Evolutionary conservation across 2,329 filamentous ascomycete species (phyloP).

Genomic region (Colletotrichum lentis): DNA sequence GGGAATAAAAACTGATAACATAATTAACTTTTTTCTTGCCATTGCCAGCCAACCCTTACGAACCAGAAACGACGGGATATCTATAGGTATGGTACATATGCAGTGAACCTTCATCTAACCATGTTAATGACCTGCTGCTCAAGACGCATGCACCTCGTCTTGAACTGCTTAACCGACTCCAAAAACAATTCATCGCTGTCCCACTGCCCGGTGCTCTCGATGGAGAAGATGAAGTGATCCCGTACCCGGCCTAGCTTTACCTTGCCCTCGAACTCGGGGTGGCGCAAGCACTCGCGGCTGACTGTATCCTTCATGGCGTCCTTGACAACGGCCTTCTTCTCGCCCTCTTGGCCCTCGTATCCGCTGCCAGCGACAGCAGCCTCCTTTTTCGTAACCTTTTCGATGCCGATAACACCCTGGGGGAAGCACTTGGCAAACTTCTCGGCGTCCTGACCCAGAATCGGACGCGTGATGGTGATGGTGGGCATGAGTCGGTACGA

Average conservation of each 20-base stretch:
- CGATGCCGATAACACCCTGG: conserved; percentile 82
- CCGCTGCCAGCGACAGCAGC: conserved; percentile 66
- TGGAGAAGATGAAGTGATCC: conserved; percentile 96
- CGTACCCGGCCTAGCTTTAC: conserved; percentile 89
- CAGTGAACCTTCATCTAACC: conserved; percentile 54
- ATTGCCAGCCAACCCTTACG: conserved; percentile 34
- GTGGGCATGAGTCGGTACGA: conserved; percentile 90
- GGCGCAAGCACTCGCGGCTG: conserved; percentile 88
- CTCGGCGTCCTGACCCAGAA: conserved; percentile 83
- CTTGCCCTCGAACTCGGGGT: conserved; percentile 93
- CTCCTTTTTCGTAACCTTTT: conserved; percentile 74
- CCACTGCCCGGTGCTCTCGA: conserved; percentile 96
- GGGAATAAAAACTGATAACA: conserved; percentile 10
- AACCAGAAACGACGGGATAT: conserved; percentile 37
- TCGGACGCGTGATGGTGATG: conserved; percentile 84
- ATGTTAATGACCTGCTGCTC: conserved; percentile 75
- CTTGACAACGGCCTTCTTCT: conserved; percentile 85
- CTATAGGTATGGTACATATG: conserved; percentile 37
- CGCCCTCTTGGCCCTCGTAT: conserved; percentile 78
- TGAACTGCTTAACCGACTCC: conserved; percentile 84
- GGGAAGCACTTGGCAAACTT: conserved; percentile 94
- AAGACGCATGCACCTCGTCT: conserved; percentile 80
- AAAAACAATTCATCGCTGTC: conserved; percentile 93
- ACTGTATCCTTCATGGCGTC: conserved; percentile 96
- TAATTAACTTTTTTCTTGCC: conserved; percentile 36